Conservation (phyloP, 768 basidiomycete species). For the Auricularia cornea region DNA sequence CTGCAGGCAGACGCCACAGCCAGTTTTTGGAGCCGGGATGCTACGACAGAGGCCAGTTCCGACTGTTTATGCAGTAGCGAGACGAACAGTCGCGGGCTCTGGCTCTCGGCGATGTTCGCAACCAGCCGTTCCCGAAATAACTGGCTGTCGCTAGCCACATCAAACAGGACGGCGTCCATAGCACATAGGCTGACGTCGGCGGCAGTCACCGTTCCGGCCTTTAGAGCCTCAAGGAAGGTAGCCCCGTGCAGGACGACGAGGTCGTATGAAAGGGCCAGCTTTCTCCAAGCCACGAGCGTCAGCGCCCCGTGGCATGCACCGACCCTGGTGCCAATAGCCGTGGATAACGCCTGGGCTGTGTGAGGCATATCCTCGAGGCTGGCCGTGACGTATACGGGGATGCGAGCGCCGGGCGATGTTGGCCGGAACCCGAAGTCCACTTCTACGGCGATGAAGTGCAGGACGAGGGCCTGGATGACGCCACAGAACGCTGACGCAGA, state of each 20-base stretch:
- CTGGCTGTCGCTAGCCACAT: background rate
- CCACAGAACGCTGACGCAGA: background rate
- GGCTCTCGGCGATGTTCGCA: background rate
- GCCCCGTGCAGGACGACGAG: background rate
- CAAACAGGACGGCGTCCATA: background rate
- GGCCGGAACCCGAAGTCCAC: background rate
- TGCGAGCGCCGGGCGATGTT: background rate
- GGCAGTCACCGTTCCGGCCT: background rate
- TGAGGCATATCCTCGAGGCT: background rate
- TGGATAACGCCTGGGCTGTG: background rate
- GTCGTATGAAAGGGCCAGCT: background rate
- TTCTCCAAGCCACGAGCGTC: background rate
- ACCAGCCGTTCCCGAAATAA: background rate
- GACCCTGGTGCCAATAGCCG: background rate
- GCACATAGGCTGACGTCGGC: background rate
- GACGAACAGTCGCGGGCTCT: background rate
- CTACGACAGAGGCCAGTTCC: background rate
- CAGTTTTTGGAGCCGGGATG: background rate
- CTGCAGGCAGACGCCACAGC: background rate
- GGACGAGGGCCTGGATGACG: background rate
- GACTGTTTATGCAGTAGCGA: background rate
- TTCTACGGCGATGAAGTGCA: background rate
- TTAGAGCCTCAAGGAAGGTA: background rate
- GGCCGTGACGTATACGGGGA: background rate
- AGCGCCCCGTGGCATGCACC: background rate